Evolutionary conservation across 495 filamentous ascomycete species (phyloP).

Genomic region (Clavariopsis aquatica): DNA sequence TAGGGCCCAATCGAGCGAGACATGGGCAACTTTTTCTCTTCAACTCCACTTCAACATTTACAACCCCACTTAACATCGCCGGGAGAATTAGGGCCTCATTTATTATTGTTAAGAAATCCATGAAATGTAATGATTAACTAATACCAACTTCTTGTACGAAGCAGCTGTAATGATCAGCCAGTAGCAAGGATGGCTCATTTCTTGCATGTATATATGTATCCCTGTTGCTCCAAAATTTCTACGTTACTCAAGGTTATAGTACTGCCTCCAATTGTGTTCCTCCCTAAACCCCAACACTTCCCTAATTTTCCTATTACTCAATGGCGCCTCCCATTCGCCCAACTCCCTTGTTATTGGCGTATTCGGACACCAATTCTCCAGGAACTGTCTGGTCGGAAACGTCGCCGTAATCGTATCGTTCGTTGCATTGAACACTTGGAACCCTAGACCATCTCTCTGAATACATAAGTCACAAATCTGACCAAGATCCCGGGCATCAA

Average conservation of each 20-base stretch:
- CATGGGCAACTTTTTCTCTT: background rate
- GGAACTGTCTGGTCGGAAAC: constrained; percentile 51
- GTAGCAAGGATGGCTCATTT: too few species aligned
- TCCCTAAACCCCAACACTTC: constrained; percentile 61
- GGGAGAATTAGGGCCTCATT: too few species aligned
- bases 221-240: too few species aligned
- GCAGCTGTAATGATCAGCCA: too few species aligned
- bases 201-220: background rate
- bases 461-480: constrained; percentile 56
- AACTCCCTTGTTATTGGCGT: constrained; percentile 55
- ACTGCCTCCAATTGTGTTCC: constrained; percentile 56
- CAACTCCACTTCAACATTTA: background rate
- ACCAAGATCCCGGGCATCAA: constrained; percentile 61
- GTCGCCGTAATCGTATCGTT: constrained; percentile 59
- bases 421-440: constrained; percentile 63
- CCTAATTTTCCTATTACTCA: constrained; percentile 60
- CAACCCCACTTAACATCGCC: too few species aligned
- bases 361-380: constrained; percentile 51
- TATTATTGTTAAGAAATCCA: too few species aligned
- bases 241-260: constrained; percentile 39
- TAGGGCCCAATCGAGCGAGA: too few species aligned
- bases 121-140: too few species aligned
- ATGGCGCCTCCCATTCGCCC: constrained; percentile 57
- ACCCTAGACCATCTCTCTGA: constrained; percentile 49
- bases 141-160: too few species aligned